A percentile compares a stretch with the other conserved stretches of the same genome.
Evolutionary conservation across 345 rosid species (phyloP).

Genomic region (Corymbia maculata): DNA sequence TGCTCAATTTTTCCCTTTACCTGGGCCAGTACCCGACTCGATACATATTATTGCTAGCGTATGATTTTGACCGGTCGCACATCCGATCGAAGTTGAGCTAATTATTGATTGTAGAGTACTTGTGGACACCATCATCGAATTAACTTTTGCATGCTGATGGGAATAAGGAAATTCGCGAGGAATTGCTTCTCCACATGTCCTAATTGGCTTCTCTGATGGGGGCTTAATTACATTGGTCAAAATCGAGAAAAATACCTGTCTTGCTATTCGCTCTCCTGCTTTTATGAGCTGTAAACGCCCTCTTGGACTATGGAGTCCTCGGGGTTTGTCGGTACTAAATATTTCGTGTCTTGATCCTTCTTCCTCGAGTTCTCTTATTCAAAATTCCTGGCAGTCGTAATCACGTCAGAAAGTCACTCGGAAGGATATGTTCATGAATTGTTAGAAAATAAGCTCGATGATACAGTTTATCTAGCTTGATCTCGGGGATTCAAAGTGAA

Average conservation of each 20-base stretch:
- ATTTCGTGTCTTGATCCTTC: background rate
- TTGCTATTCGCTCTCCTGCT: background rate
- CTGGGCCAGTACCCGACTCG: background rate
- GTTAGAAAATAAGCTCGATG: rapidly evolving
- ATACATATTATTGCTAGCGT: background rate
- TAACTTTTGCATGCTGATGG: background rate
- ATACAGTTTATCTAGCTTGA: background rate
- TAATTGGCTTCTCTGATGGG: background rate
- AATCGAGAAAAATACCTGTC: background rate
- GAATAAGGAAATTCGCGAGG: background rate
- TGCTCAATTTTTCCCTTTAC: background rate
- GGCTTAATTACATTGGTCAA: background rate
- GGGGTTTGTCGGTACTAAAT: background rate
- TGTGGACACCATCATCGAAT: background rate
- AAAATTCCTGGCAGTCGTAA: background rate
- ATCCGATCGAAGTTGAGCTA: background rate
- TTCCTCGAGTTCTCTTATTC: background rate
- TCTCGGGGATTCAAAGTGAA: background rate
- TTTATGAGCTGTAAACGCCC: no score
- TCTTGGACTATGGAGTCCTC: background rate
- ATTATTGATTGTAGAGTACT: background rate
- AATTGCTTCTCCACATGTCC: background rate
- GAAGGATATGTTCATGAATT: background rate
- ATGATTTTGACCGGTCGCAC: background rate
- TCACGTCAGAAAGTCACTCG: background rate